Evolutionary conservation across 2,329 filamentous ascomycete genomes (phyloP), one percentile per base, ranked within the genome.

Genomic region (Alternaria sp.): DNA sequence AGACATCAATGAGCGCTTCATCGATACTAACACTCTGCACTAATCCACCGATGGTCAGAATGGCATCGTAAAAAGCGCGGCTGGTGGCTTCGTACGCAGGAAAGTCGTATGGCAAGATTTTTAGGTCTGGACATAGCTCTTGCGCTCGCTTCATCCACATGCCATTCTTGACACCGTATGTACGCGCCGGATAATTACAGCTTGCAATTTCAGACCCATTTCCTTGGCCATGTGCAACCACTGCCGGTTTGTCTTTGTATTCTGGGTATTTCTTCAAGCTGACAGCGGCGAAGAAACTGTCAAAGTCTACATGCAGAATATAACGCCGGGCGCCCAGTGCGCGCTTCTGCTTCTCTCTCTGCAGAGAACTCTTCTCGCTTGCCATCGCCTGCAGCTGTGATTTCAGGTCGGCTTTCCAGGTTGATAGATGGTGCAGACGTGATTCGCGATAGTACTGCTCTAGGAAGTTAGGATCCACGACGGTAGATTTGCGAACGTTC

Each of bases 71-170:
- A 68, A 99, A 99, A 3, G 87, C 83, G 55, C 86, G 85, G 71
- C 95, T 99, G 1, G 93, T 92, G 59, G 93, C 90, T 80, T 99
- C 95, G 67, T 99, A 99, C 0, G 88, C 94, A 2, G 91, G 89
- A 72, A 98, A 99, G 72, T 99, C 93, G 69, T 99, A 99, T 0
- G 93, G 91, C n/a, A 99, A 75, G 2, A 98, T 88, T 67, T 96
- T 93, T 17, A 99, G 81, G 23, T 92, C 87, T 0, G 94, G 89
- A 72, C 93, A 99, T 17, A 95, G 77, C 66, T 95, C 89, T 58
- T 90, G 83, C 0, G 95, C 95, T 33, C 85, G 84, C 74, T 94
- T 96, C 94, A 99, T 98, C 95, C 96, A 99, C 95, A 98, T 99
- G 36, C 96, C 96, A 68, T 99, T 99, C 73, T 93, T 97, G 54